Base-by-base conservation (phyloP, 2,329 filamentous ascomycete genomes). In the Colletotrichum orbiculare region DNA sequence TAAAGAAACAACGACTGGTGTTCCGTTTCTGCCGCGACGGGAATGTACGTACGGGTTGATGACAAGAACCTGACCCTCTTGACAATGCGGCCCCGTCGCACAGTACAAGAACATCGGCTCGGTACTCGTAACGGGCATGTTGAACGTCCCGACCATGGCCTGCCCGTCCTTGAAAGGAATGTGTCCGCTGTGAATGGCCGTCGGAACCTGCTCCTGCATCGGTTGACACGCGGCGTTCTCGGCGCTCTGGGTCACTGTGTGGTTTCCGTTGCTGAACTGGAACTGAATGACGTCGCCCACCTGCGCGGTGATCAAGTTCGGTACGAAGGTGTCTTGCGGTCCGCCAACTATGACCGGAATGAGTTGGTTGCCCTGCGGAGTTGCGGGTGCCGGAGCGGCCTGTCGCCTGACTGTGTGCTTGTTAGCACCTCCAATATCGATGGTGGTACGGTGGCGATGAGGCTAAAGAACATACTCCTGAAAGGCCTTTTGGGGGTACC, bases 21-120 rank as follows among this genome's bases (percentile, higher is more conserved):
- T 5, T 25, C 25, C 25, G 4, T 25, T 25, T 4, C 25, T 25
- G 25, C 6, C 15, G 4, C 11, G 7, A 13, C 17, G 3, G 6
- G 34, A 41, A 10, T 9, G 11, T 34, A 69, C 77, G 65, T 60
- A 79, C 78, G 80, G 79, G 63, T 86, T 86, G 43, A 86, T 78
- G 6, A 83, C 77, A 74, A 83, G 79, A 35, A 82, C 78, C 76
- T 85, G 84, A 8, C 83, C 83, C 8, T 70, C 71, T 69, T 84
- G 79, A 49, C 84, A 86, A 63, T 86, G 83, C 3, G 78, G 79
- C 0, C 74, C 78, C 2, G 80, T 80, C 0, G 82, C 81, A 61
- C 83, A 86, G 71, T 85, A 86, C 38, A 83, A 67, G 71, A 82
- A 86, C 63, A 85, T 79, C 6, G 83, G 76, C 2, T 80, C 75